Evolutionary conservation across 1,284 basidiomycete species (phyloP), one percentile per base, ranked within the genome.

Genomic region (Malassezia obtusa): DNA sequence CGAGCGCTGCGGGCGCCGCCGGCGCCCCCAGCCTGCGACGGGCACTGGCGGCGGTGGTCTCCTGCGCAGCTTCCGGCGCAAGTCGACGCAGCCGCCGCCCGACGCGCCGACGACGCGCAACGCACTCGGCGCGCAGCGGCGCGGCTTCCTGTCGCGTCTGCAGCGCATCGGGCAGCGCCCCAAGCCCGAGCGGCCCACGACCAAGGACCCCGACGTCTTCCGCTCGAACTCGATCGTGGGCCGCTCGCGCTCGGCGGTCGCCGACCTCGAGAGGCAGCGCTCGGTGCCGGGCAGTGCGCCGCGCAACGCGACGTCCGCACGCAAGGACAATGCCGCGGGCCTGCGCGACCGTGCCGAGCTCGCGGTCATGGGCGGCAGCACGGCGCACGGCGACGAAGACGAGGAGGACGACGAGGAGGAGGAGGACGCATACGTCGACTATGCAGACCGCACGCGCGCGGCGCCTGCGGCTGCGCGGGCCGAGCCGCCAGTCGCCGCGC

Each of bases 281-380:
- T 36, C 45, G 30, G 24, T 28, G 28, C 8, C 30, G 25, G 14
- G 24, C 17, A 9, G 14, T 15, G n/a, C 15, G 40, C 15, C 40
- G 40, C 43, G 30, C 17, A 19, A 7, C 21, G 24, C 4, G 12
- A 25, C 30, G 17, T 19, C 28, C n/a, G 22, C 35, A 24, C 45
- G 51, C 9, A 45, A 43, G 25, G 51, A 53, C 22, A 37, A 40
- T 37, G 51, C 45, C 4, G 19, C 30, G 22, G 46, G 28, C 12
- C 12, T 53, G 21, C 45, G 51, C 24, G 17, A 25, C n/a, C 37
- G 47, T 25, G 51, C 51, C 6, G 37, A 47, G 12, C 22, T 39
- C 3, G 51, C 45, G 10, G n/a, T 52, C 26, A 15, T 38, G 12
- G 50, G 51, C 19, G 45, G 25, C 32, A 8, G 8, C 21, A 15